These are phyloP conservation scores for Periconia macrospinosa DNA, from an alignment of 2,329 filamentous ascomycete species.

Conservation along the genomic window DNA sequence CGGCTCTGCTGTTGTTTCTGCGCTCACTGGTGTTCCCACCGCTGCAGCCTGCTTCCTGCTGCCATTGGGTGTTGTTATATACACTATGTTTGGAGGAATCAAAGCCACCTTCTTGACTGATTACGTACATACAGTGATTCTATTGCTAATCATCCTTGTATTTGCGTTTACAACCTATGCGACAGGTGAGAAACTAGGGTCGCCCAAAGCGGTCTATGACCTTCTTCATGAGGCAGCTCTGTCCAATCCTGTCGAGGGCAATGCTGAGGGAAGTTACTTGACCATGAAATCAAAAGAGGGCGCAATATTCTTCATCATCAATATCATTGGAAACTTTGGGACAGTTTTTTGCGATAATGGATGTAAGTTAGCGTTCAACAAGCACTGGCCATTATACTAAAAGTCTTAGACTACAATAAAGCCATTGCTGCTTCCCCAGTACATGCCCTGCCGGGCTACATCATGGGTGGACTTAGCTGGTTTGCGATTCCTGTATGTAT, in stretches of 20 bases:
- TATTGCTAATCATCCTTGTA: constrained; percentile 81
- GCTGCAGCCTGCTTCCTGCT: constrained; percentile 83
- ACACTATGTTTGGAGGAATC: constrained; percentile 75
- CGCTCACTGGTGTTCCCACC: constrained; percentile 72
- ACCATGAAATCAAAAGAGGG: constrained; percentile 84
- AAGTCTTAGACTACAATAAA: constrained; percentile 96
- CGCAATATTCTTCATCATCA: constrained; percentile 88
- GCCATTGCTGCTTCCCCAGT: constrained; percentile 86
- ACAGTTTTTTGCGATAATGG: constrained; percentile 84
- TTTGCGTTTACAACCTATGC: constrained; percentile 84
- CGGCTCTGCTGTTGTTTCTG: constrained; percentile 67
- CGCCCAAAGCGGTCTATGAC: constrained; percentile 77
- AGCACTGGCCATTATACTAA: too few species aligned
- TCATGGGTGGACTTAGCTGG: constrained; percentile 66
- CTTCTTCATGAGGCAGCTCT: constrained; percentile 69
- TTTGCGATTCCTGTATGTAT: too few species aligned
- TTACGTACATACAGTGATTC: constrained; percentile 82
- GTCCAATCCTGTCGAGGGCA: constrained; percentile 75
- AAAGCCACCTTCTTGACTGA: constrained; percentile 74
- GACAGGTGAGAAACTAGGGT: constrained; percentile 71
- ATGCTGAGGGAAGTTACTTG: constrained; percentile 78
- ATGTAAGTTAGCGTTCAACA: too few species aligned
- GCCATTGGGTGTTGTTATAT: constrained; percentile 77
- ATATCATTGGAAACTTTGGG: constrained; percentile 80
- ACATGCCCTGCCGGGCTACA: constrained; percentile 86